Base-by-base conservation (phyloP, 31 red algal species). In the Odonthalia washingtoniensis region DNA sequence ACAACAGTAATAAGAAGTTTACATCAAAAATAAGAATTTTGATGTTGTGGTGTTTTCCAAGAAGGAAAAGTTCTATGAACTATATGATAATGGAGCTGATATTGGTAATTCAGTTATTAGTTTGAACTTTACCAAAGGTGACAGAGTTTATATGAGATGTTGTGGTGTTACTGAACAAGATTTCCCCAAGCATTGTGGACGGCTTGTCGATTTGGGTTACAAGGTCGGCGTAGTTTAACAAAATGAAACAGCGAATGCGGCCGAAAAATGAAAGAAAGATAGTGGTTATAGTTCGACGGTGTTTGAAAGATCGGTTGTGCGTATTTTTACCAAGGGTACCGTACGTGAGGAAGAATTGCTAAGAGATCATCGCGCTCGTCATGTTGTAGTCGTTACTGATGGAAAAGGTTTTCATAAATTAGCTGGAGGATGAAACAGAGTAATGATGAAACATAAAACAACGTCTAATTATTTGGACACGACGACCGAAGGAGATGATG, bases 31-130 rank as follows among this genome's bases (percentile, higher is more conserved):
- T 31, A 68, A 74, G 16, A 76, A 97, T 63, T 99, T 93, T 87
- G 89, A 95, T 78, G 79, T 92, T 17, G 36, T 99, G 16, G 69
- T 99, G 12, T 88, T 99, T 67, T 96, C 96, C 78, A 99, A 99
- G 85, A 99, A 96, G 65, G 97, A 94, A 37, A 96, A 96, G 76
- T 99, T 99, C 65, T 99, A 99, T 78, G 97, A 99, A 70, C 53
- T 94, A 27, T 99, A 96, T 73, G 94, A 99, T 77, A 61, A 86
- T 36, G 97, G 96, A 46, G 97, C 97, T 40, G 97, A 99, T 74
- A 86, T 99, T 53, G 94, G 91, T 4, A 89, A 93, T 69, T 81
- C 79, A 41, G 42, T 87, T 35, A 87, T 99, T 4, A 81, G 86
- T 18, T 81, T 99, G n/a, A 96, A 97, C 60, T 99, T 90, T 70